phyloP scores from a whole-genome alignment of 2,329 filamentous ascomycete genomes.

The Claviceps sorghi region DNA sequence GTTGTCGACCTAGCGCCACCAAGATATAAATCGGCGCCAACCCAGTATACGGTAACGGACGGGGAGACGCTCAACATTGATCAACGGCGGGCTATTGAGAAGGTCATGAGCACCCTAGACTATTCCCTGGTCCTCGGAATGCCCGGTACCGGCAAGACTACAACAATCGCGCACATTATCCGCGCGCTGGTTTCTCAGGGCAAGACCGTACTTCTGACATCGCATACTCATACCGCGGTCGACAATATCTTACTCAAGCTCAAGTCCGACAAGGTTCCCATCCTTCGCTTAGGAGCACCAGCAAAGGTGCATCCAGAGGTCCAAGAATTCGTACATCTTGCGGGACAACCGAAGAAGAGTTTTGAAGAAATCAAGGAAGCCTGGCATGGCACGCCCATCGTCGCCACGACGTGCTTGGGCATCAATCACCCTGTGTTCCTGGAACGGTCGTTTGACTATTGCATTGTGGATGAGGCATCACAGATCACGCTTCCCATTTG shows the following conservation, averaged over 20 bases:
- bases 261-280: constrained; percentile 58
- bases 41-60: constrained; percentile 47
- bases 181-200: constrained; percentile 73
- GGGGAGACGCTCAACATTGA: constrained; percentile 67
- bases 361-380: constrained; percentile 73
- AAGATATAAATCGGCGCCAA: constrained; percentile 52
- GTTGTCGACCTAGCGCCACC: constrained; percentile 67
- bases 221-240: constrained; percentile 93
- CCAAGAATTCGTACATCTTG: constrained; percentile 68
- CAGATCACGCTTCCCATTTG: constrained; percentile 95
- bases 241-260: constrained; percentile 97
- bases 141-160: constrained; percentile 97
- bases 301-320: constrained; percentile 84
- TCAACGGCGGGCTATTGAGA: constrained; percentile 73
- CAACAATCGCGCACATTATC: constrained; percentile 95
- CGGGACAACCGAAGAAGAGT: constrained; percentile 54
- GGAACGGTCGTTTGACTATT: constrained; percentile 88
- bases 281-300: constrained; percentile 71
- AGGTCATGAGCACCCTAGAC: constrained; percentile 89
- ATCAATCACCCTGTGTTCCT: constrained; percentile 82
- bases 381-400: constrained; percentile 76
- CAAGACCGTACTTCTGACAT: constrained; percentile 85
- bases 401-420: constrained; percentile 88
- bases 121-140: constrained; percentile 96
- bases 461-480: constrained; percentile 94